Conservation (phyloP, 2,329 filamentous ascomycete species). For the Podosphaera fusca region DNA sequence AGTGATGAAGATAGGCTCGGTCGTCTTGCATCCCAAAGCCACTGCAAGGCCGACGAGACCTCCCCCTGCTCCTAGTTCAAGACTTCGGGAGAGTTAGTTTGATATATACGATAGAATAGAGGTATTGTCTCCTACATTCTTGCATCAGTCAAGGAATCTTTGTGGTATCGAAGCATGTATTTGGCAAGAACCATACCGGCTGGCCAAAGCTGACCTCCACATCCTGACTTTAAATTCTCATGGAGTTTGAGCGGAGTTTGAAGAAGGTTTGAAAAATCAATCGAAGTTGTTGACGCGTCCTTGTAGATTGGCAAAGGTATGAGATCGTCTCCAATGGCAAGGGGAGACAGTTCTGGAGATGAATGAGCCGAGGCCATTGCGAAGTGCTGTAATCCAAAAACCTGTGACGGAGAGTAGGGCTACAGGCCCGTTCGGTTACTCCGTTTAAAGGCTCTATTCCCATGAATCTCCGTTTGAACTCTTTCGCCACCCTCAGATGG, state of each 20-base stretch:
- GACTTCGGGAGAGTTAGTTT: conserved; percentile 23
- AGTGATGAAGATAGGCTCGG: conserved; percentile 47
- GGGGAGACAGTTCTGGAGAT: conserved; percentile 15
- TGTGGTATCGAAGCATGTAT: conserved; percentile 60
- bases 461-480: too few relatives aligned
- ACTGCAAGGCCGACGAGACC: conserved; percentile 57
- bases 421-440: too few relatives aligned
- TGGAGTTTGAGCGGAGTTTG: conserved; percentile 47
- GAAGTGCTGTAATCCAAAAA: neutral
- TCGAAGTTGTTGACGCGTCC: conserved; percentile 25
- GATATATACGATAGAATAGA: neutral
- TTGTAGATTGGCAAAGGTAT: conserved; percentile 38
- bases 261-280: conserved; percentile 54
- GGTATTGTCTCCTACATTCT: conserved; percentile 34
- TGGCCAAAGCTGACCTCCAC: conserved; percentile 85
- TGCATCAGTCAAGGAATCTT: conserved; percentile 35
- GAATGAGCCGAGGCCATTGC: conserved; percentile 12
- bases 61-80: conserved; percentile 81
- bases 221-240: conserved; percentile 70
- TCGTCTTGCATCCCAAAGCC: conserved; percentile 30
- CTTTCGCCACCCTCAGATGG: too few relatives aligned
- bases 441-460: too few relatives aligned
- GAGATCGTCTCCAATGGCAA: conserved; percentile 27
- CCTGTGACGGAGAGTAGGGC: neutral
- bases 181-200: conserved; percentile 73